These are phyloP conservation scores for Monsonia emarginata DNA, from an alignment of 441 rosid species.

Conservation along the genomic window DNA sequence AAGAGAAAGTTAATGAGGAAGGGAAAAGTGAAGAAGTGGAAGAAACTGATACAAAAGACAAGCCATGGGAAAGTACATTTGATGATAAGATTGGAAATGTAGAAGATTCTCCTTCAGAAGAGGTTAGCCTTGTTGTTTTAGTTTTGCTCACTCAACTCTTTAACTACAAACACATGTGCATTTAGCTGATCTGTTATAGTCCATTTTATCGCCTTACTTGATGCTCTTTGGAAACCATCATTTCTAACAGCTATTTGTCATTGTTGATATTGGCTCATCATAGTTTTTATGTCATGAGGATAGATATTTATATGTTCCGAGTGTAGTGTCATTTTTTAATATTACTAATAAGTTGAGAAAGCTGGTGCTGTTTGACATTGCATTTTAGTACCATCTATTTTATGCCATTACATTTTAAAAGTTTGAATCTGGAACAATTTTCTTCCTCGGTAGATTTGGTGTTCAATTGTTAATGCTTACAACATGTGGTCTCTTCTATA, in stretches of 20 bases:
- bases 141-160: slow-evolving; percentile 1
- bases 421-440: neutral
- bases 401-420: neutral
- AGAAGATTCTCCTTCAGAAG: slow-evolving; percentile 40
- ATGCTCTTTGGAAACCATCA: too few relatives aligned
- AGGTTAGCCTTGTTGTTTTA: slow-evolving; percentile 35
- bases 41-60: slow-evolving; percentile 28
- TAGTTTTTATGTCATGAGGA: neutral
- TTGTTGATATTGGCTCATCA: neutral
- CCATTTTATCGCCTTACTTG: neutral
- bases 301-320: neutral
- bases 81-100: slow-evolving; percentile 40
- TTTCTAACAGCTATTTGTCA: neutral
- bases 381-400: neutral
- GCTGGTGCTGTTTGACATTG: neutral
- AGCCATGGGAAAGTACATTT: slow-evolving; percentile 21
- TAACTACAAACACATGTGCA: neutral
- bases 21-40: slow-evolving; percentile 22
- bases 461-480: too few relatives aligned
- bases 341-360: neutral
- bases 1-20: slow-evolving; percentile 31
- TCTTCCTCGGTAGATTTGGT: too few relatives aligned
- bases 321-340: neutral
- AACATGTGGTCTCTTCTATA: too few relatives aligned
- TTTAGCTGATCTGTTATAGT: neutral